A percentile compares a stretch with the other conserved stretches of the same genome.
These are phyloP conservation scores for Syncephalastrum racemosum DNA, from an alignment of 371 early-diverging fungal species.

Conservation along the genomic window DNA sequence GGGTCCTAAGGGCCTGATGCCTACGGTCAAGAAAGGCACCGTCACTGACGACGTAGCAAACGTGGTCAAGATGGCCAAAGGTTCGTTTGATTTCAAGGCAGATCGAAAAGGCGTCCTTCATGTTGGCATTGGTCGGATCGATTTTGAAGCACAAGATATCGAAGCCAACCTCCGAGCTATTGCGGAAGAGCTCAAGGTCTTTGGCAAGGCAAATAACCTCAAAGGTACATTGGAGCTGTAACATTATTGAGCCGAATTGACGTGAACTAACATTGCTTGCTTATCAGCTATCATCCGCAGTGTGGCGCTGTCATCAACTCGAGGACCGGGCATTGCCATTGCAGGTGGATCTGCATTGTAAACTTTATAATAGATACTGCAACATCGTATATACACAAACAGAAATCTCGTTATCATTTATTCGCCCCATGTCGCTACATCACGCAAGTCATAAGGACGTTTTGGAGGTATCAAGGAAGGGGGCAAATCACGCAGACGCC, in stretches of 20 bases:
- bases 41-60: slow-evolving; percentile 72
- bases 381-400: slow-evolving; percentile 2
- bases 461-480: slow-evolving; percentile 42
- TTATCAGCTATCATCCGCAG: slow-evolving; percentile 58
- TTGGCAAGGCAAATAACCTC: slow-evolving; percentile 58
- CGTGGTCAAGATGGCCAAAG: slow-evolving; percentile 61
- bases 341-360: slow-evolving; percentile 31
- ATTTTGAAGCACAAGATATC: slow-evolving; percentile 52
- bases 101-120: slow-evolving; percentile 75
- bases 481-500: slow-evolving; percentile 43
- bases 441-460: not conserved
- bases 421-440: not conserved
- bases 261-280: slow-evolving; percentile 2
- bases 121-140: slow-evolving; percentile 58
- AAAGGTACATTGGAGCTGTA: slow-evolving; percentile 39
- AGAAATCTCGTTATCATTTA: not conserved
- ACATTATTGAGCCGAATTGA: not conserved
- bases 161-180: slow-evolving; percentile 62
- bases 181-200: slow-evolving; percentile 55
- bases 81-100: slow-evolving; percentile 75
- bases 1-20: slow-evolving; percentile 96
- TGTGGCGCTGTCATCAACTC: slow-evolving; percentile 59
- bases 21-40: slow-evolving; percentile 88
- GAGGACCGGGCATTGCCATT: slow-evolving; percentile 60
- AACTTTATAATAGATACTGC: slow-evolving; percentile 7